phyloP scores from a whole-genome alignment of 2,329 filamentous ascomycete genomes.

The Trichoderma aggressivum region DNA sequence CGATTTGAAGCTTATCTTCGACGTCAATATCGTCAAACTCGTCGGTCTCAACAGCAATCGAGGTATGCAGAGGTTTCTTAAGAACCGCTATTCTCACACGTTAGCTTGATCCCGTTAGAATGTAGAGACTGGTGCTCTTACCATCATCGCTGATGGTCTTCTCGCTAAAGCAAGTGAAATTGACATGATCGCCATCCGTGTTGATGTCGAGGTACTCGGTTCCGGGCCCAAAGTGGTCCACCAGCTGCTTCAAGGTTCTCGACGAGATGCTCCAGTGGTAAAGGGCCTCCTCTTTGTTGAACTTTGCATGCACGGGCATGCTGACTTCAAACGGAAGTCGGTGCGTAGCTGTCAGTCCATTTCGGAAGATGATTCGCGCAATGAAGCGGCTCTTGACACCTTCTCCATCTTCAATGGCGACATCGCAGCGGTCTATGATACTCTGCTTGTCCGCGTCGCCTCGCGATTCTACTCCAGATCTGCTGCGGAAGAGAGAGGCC shows the following conservation, averaged over 20 bases:
- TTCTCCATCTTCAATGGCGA: slow-evolving; percentile 67
- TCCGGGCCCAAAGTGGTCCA: slow-evolving; percentile 76
- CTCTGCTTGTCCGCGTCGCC: slow-evolving; percentile 61
- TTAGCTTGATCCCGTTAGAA: slow-evolving; percentile 18
- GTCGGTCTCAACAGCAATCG: slow-evolving; percentile 70
- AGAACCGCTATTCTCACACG: slow-evolving; percentile 59
- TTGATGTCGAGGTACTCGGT: slow-evolving; percentile 80
- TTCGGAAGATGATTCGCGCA: slow-evolving; percentile 69
- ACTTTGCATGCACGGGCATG: slow-evolving; percentile 73
- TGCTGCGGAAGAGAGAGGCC: slow-evolving; percentile 70
- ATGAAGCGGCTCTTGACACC: slow-evolving; percentile 71
- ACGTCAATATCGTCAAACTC: slow-evolving; percentile 75
- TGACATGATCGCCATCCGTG: slow-evolving; percentile 67
- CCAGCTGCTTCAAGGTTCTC: slow-evolving; percentile 66
- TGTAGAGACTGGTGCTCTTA: slow-evolving; percentile 22
- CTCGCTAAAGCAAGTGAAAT: slow-evolving; percentile 79
- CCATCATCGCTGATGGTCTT: slow-evolving; percentile 64
- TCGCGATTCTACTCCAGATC: slow-evolving; percentile 55
- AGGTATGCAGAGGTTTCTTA: slow-evolving; percentile 77
- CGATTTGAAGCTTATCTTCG: slow-evolving; percentile 72
- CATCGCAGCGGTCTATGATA: slow-evolving; percentile 70
- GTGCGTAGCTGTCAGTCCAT: slow-evolving; percentile 75
- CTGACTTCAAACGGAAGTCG: slow-evolving; percentile 70
- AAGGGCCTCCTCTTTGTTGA: slow-evolving; percentile 61
- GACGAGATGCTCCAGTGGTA: slow-evolving; percentile 73